phyloP scores from a whole-genome alignment of 2,329 filamentous ascomycete genomes.

The Diplodia seriata region DNA sequence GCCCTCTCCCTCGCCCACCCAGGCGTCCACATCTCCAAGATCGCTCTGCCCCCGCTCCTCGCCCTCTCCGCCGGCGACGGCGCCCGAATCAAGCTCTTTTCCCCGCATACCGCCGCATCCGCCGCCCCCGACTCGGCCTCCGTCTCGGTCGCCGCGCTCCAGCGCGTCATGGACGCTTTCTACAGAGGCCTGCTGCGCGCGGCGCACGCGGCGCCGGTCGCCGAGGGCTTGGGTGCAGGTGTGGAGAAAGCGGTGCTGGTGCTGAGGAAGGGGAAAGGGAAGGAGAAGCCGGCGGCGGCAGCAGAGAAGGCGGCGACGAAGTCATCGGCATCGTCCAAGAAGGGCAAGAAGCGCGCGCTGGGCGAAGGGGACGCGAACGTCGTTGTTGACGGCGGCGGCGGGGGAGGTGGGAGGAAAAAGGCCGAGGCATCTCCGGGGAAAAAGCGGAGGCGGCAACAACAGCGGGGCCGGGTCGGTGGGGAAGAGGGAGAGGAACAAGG shows the following conservation, averaged over 20 bases:
- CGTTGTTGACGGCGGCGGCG: not conserved
- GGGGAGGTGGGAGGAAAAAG: not conserved
- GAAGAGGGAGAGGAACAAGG: slow-evolving; percentile 3
- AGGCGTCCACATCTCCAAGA: slow-evolving; percentile 50
- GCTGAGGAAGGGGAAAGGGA: slow-evolving; percentile 4
- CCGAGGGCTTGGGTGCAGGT: not conserved
- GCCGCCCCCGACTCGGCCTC: not conserved
- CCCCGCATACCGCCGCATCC: slow-evolving; percentile 35
- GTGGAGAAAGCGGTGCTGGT: not conserved
- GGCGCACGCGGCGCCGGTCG: slow-evolving; percentile 9
- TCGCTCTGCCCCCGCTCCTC: slow-evolving; percentile 45
- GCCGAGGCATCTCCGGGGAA: slow-evolving; percentile 37
- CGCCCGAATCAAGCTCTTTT: slow-evolving; percentile 49
- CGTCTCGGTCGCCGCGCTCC: slow-evolving; percentile 33
- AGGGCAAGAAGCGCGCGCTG: slow-evolving; percentile 14
- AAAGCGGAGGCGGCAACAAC: slow-evolving; percentile 13
- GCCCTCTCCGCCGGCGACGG: slow-evolving; percentile 47
- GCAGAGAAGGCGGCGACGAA: not conserved
- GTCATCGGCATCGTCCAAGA: not conserved
- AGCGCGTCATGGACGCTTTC: slow-evolving; percentile 10
- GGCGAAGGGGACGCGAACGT: not conserved
- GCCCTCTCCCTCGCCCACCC: slow-evolving; percentile 51
- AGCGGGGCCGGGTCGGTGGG: not conserved
- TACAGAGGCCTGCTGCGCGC: slow-evolving; percentile 5
- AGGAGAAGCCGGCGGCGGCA: not conserved